Evolutionary conservation across 2,329 filamentous ascomycete genomes (phyloP), one percentile per base, ranked within the genome.

Genomic region (Fusarium poae): DNA sequence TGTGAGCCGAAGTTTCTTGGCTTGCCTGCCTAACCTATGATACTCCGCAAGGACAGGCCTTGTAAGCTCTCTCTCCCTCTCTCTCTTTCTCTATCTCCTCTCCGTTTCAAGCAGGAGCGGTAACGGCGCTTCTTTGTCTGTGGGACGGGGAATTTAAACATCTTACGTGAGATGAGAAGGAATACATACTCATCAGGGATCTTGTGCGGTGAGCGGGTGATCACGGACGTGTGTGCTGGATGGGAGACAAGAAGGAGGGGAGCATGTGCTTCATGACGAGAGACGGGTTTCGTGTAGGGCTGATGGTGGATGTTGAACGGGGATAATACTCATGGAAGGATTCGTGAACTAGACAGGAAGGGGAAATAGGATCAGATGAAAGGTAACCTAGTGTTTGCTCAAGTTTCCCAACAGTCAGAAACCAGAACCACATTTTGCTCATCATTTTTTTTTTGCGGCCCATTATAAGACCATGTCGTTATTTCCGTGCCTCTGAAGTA

Each of bases 141-240:
- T 34, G 34, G 39, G 50, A 25, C 44, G 37, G 62, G 44, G 60
- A 61, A 67, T 68, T 73, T 73, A 73, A 57, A 65, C 62, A 63
- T 74, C 70, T 74, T 39, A 74, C 72, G 72, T 74, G 70, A 74
- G 72, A 73, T 57, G 51, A 56, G 40, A 49, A 45, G 49, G 32
- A 62, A 60, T 52, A 23, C 48, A 35, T 27, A 30, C 57, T 42
- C 27, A 27, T 15, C 34, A 25, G 30, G 54, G 59, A 42, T 39
- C 52, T 23, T 60, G 46, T 52, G 40, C 37, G 45, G 52, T 58
- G 57, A 57, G 57, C 67, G 65, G 59, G 65, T 72, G 70, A 67
- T 72, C 55, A 70, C 50, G 60, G 58, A 45, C 27, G 27, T 30
- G 12, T 20, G 18, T 45, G 35, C n/a, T 45, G 43, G 18, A 30